A percentile compares a stretch with the other conserved stretches of the same genome.
These are phyloP conservation scores for Umbelopsis ramanniana DNA, from an alignment of 192 early-diverging fungal species.

Conservation along the genomic window DNA sequence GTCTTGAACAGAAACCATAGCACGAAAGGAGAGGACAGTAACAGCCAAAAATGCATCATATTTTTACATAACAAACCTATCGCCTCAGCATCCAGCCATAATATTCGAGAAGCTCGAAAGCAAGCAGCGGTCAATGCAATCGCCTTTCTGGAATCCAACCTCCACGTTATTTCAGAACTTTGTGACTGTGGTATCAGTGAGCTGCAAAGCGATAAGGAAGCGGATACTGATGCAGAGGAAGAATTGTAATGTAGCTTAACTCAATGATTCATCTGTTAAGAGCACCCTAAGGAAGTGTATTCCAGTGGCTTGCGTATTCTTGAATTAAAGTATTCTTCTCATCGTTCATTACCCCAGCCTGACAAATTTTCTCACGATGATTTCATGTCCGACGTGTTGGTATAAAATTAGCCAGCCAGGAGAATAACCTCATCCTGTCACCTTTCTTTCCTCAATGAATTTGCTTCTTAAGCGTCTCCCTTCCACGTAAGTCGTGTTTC, in stretches of 20 bases:
- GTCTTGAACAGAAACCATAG: constrained; percentile 38
- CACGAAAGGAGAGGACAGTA: constrained; percentile 19
- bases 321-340: not conserved
- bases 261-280: not conserved
- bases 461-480: constrained; percentile 21
- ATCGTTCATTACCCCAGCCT: not conserved
- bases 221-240: not conserved
- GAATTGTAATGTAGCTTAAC: not conserved
- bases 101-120: constrained; percentile 45
- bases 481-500: constrained; percentile 3
- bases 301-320: not conserved
- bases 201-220: not conserved
- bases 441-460: constrained; percentile 6
- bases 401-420: constrained; percentile 1
- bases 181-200: constrained; percentile 40
- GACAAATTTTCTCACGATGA: constrained; percentile 25
- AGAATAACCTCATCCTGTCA: not conserved
- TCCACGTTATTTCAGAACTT: constrained; percentile 26
- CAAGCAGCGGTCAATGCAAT: constrained; percentile 42
- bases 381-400: not conserved
- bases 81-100: constrained; percentile 33
- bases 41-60: constrained; percentile 43
- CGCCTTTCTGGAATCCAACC: constrained; percentile 37
- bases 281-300: not conserved
- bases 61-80: constrained; percentile 45